Percentiles rank a stretch among this genome's conserved stretches.
Evolutionary conservation across 805 yeast species (phyloP).

Genomic region (Yarrowia phangngaensis): DNA sequence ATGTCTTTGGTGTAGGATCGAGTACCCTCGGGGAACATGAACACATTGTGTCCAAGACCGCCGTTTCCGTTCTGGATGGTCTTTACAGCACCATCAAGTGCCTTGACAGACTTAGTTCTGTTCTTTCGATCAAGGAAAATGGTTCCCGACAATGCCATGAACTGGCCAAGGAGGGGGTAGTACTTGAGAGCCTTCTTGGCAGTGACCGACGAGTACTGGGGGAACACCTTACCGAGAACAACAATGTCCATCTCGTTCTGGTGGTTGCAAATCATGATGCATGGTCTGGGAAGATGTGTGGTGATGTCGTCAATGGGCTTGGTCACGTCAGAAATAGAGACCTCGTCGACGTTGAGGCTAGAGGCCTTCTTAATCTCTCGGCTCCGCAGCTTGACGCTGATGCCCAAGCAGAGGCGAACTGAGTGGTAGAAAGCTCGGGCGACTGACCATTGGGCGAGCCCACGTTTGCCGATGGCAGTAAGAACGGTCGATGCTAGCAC

Average conservation of each 20-base stretch:
- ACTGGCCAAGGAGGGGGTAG: slow-evolving; percentile 94
- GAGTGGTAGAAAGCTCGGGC: slow-evolving; percentile 74
- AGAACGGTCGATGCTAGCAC: slow-evolving; percentile 68
- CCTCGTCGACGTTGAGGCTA: background rate
- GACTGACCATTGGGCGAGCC: slow-evolving; percentile 82
- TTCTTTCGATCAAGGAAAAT: slow-evolving; percentile 82
- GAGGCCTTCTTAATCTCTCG: slow-evolving; percentile 50
- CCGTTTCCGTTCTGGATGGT: slow-evolving; percentile 54
- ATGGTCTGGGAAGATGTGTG: slow-evolving; percentile 50
- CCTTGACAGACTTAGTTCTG: slow-evolving; percentile 67
- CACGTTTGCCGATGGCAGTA: slow-evolving; percentile 65
- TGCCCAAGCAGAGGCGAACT: slow-evolving; percentile 60
- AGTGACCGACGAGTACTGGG: slow-evolving; percentile 84
- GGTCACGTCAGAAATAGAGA: background rate
- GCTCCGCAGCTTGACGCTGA: slow-evolving; percentile 64
- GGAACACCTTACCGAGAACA: slow-evolving; percentile 78
- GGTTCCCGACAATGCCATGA: slow-evolving; percentile 86
- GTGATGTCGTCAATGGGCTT: slow-evolving; percentile 16
- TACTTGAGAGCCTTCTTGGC: slow-evolving; percentile 81
- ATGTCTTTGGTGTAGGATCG: slow-evolving; percentile 72
- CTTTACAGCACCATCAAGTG: slow-evolving; percentile 65
- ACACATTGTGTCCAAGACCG: slow-evolving; percentile 54
- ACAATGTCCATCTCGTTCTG: slow-evolving; percentile 85
- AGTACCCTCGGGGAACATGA: slow-evolving; percentile 97
- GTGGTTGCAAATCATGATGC: slow-evolving; percentile 80